Conservation (phyloP, 148 eudicot genomes). For the Cornus controversa region DNA sequence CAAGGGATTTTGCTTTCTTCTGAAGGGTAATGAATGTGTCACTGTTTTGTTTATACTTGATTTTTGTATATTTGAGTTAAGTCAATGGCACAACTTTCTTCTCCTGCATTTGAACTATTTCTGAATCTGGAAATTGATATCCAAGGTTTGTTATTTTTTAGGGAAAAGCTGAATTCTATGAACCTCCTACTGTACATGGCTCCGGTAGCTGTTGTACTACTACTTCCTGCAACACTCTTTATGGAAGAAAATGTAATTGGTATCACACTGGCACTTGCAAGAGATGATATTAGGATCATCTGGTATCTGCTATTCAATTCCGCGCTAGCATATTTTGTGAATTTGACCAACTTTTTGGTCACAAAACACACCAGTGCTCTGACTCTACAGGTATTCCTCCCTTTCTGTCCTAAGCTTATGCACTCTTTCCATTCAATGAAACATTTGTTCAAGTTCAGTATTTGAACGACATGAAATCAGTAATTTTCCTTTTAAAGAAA, state of each 20-base stretch:
- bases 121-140: background rate
- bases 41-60: background rate
- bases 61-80: background rate
- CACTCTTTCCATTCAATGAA: background rate
- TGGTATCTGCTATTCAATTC: conserved; percentile 89
- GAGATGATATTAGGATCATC: conserved; percentile 69
- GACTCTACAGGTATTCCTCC: conserved; percentile 76
- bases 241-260: conserved; percentile 94
- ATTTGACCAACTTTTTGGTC: conserved; percentile 92
- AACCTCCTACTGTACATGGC: conserved; percentile 94
- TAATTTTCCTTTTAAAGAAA: background rate
- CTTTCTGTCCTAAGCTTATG: conserved; percentile 5
- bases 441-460: background rate
- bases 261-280: conserved; percentile 77
- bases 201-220: conserved; percentile 85
- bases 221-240: conserved; percentile 75
- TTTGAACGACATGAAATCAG: background rate
- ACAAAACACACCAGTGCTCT: conserved; percentile 96
- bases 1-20: conserved; percentile 96
- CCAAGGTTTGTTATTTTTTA: conserved; percentile 15
- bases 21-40: conserved; percentile 65
- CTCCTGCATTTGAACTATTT: background rate
- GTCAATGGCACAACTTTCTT: background rate
- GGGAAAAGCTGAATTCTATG: conserved; percentile 94
- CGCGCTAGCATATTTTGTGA: conserved; percentile 85